These are phyloP conservation scores for Lathyrus aphaca DNA, from an alignment of 306 rosid genomes.

Conservation along the genomic window DNA sequence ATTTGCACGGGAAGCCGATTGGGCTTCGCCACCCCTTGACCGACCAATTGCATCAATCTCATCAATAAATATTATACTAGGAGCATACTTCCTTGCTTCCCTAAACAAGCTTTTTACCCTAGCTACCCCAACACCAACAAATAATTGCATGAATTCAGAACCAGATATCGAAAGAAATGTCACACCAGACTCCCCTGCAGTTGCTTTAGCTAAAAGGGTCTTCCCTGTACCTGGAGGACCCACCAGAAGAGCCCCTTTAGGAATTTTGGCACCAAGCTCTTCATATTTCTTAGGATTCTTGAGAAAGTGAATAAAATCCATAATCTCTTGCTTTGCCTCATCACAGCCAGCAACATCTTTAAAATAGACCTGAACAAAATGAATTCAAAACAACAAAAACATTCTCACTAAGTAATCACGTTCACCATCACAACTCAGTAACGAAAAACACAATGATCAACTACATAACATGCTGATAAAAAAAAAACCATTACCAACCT, in stretches of 20 bases:
- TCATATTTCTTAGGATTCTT: conserved; percentile 90
- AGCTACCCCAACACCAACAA: conserved; percentile 96
- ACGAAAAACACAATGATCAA: not conserved
- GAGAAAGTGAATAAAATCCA: conserved; percentile 96
- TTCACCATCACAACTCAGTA: too few species aligned
- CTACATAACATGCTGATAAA: not conserved
- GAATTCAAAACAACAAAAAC: not conserved
- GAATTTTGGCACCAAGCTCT: conserved; percentile 93
- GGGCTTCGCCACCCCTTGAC: conserved; percentile 87
- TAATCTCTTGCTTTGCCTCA: conserved; percentile 92
- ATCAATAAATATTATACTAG: conserved; percentile 90
- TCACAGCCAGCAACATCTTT: conserved; percentile 98
- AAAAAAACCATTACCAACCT: conserved; percentile 46
- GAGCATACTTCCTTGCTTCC: conserved; percentile 95
- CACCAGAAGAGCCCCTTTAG: conserved; percentile 92
- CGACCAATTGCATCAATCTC: conserved; percentile 50
- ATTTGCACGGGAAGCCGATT: conserved; percentile 55
- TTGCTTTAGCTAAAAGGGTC: conserved; percentile 94
- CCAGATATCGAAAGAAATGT: conserved; percentile 89
- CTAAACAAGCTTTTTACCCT: conserved; percentile 93
- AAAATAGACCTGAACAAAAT: conserved; percentile 63
- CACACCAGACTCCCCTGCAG: conserved; percentile 95
- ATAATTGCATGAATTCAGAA: conserved; percentile 93
- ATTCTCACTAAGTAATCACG: not conserved
- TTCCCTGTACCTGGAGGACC: conserved; percentile 99